phyloP scores from a whole-genome alignment of 129 eudicot species.

The Heracleum sosnowskyi region DNA sequence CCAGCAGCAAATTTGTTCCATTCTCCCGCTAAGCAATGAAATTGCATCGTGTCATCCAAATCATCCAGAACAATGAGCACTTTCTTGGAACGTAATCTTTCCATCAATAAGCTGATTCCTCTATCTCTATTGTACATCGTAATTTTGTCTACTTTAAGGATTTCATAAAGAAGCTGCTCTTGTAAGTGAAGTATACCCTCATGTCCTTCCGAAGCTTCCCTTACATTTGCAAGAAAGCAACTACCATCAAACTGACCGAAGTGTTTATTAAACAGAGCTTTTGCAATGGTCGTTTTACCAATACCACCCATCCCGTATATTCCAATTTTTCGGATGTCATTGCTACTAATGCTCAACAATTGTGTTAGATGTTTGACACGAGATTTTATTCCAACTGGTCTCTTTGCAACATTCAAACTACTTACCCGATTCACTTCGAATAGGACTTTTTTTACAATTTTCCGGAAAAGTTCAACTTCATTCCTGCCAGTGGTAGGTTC shows the following conservation, averaged over 20 bases:
- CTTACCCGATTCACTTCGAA: not conserved
- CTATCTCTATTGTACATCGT: not conserved
- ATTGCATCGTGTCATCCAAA: not conserved
- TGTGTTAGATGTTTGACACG: not conserved
- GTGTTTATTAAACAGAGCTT: slow-evolving; percentile 5
- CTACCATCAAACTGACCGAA: slow-evolving; percentile 8
- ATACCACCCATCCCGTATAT: slow-evolving; percentile 24
- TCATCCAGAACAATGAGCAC: slow-evolving; percentile 16
- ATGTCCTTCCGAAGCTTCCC: no score
- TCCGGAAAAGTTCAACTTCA: slow-evolving; percentile 8
- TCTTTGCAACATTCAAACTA: slow-evolving; percentile 2
- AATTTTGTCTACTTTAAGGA: not conserved
- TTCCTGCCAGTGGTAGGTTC: no score
- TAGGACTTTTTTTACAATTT: slow-evolving; percentile 5
- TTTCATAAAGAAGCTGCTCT: slow-evolving; percentile 14
- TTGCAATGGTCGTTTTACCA: slow-evolving; percentile 20
- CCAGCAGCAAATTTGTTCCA: not conserved
- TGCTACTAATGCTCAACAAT: not conserved
- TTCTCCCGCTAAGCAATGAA: not conserved
- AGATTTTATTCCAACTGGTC: slow-evolving; percentile 16
- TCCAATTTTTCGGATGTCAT: slow-evolving; percentile 14
- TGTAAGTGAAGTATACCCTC: no score
- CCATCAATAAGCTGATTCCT: not conserved
- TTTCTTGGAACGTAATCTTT: not conserved
- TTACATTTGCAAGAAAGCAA: slow-evolving; percentile 10